These are phyloP conservation scores for Wallemia hederae DNA, from an alignment of 1,284 basidiomycete genomes.

Conservation along the genomic window DNA sequence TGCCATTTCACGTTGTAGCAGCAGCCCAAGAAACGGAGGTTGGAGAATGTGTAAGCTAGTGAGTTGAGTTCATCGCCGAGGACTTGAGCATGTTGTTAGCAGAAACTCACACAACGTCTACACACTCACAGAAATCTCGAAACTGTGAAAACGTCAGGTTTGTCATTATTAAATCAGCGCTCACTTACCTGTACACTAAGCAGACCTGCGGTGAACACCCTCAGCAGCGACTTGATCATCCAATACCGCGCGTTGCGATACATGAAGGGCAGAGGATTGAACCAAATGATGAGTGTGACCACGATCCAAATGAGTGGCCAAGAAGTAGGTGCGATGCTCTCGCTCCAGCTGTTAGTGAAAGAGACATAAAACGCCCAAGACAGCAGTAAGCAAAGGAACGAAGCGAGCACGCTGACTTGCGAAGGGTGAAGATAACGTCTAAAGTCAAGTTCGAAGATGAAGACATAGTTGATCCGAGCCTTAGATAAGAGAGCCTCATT, in stretches of 20 bases:
- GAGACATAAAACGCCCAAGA: slow-evolving; percentile 61
- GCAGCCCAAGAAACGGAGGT: slow-evolving; percentile 30
- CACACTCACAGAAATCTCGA: slow-evolving; percentile 12
- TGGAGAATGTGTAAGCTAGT: slow-evolving; percentile 15
- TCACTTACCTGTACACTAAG: neutral
- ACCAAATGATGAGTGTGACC: slow-evolving; percentile 28
- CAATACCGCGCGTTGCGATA: slow-evolving; percentile 42
- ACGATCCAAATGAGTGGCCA: slow-evolving; percentile 73
- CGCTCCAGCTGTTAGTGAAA: slow-evolving; percentile 21
- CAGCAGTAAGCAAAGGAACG: slow-evolving; percentile 42
- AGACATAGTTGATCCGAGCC: slow-evolving; percentile 57
- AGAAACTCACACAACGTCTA: neutral
- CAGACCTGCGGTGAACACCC: slow-evolving; percentile 2
- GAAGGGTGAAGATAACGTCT: neutral
- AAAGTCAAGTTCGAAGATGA: slow-evolving; percentile 23
- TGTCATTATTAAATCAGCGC: neutral
- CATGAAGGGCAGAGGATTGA: slow-evolving; percentile 46
- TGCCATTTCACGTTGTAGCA: slow-evolving; percentile 31
- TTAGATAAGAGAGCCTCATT: slow-evolving; percentile 22
- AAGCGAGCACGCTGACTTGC: slow-evolving; percentile 30
- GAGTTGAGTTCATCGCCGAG: slow-evolving; percentile 15
- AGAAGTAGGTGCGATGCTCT: slow-evolving; percentile 12
- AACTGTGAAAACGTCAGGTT: slow-evolving; percentile 10
- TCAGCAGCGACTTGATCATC: slow-evolving; percentile 34
- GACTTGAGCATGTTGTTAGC: neutral